A percentile compares a stretch with the other conserved stretches of the same genome.
Conservation (phyloP, 23 red algal species). For the Gracilariopsis chorda region DNA sequence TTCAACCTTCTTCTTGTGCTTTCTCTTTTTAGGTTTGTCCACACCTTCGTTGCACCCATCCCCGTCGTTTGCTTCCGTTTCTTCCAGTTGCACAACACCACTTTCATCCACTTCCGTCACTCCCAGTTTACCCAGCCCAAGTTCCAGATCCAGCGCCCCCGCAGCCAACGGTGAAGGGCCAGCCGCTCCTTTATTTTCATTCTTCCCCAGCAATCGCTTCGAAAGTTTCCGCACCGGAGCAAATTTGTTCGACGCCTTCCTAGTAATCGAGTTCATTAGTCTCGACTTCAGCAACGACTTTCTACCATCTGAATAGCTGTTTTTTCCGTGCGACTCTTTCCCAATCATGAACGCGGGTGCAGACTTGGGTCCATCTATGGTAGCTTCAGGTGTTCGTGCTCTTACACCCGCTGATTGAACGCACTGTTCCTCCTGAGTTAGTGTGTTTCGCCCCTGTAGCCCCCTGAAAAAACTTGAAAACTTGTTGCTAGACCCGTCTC, state of each 20-base stretch:
- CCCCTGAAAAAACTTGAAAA: neutral
- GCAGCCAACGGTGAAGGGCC: neutral
- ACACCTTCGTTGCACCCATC: no score
- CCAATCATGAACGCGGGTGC: neutral
- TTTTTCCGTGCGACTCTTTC: neutral
- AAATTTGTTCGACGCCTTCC: neutral
- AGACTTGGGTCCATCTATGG: neutral
- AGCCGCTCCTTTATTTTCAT: neutral
- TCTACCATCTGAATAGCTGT: neutral
- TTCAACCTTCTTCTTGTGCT: no score
- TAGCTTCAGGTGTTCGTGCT: neutral
- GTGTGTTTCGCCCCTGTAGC: neutral
- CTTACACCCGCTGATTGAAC: neutral
- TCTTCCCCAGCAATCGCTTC: constrained; percentile 6
- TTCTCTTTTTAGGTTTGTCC: no score
- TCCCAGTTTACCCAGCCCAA: neutral
- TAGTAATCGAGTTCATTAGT: neutral
- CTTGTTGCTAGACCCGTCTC: neutral
- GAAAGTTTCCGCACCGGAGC: constrained; percentile 42
- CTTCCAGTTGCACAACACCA: neutral
- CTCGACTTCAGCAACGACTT: neutral
- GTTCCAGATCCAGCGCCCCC: neutral
- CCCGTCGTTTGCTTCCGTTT: neutral
- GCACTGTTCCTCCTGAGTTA: neutral
- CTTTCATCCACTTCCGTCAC: neutral